Evolutionary conservation across 306 rosid species (phyloP), one percentile per base, ranked within the genome.

Genomic region (Cicer cuneatum): DNA sequence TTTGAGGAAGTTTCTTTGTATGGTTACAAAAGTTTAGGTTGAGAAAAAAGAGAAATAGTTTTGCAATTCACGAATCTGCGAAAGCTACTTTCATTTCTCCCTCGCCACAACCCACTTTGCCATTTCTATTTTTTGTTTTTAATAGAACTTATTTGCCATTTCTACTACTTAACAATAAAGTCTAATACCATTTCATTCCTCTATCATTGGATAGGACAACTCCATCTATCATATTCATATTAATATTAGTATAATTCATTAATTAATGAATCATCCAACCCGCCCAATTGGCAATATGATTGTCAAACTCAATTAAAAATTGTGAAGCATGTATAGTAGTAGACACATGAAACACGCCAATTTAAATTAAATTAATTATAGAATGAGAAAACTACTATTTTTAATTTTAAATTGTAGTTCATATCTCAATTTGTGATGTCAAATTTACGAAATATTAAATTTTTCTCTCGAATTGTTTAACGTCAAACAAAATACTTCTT

Each of bases 1-100:
- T 57, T 24, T 57, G 40, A 57, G 40, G 63, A 57, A 57, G 14
- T 24, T 57, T 24, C 38, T 56, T 56, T 56, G 38, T 5, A 56
- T 8, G 33, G 33, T 14, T 21, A 24, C 2, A 56, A 10, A 21
- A 21, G 14, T 56, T 56, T 56, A 24, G 14, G 62, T 10, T 21
- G 62, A 8, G 11, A 10, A 56, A 56, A 56, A 54, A 54, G 37
- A 54, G 33, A 53, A 15, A 7, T 15, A 8, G 7, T 9, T 3
- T 19, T 4, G 7, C 21, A 54, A 19, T 19, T 54, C 61, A 11
- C 0, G n/a, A 54, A 54, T 54, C 37, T 21, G 0, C 6, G 35
- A 52, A 16, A 52, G 29, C 35, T 18, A 53, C 35, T 53, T 53
- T 53, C 33, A 16, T 53, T 53, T 53, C 59, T 18, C 29, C 12